Base-by-base conservation (phyloP, 2,329 filamentous ascomycete genomes). In the Colletotrichum chlorophyti region DNA sequence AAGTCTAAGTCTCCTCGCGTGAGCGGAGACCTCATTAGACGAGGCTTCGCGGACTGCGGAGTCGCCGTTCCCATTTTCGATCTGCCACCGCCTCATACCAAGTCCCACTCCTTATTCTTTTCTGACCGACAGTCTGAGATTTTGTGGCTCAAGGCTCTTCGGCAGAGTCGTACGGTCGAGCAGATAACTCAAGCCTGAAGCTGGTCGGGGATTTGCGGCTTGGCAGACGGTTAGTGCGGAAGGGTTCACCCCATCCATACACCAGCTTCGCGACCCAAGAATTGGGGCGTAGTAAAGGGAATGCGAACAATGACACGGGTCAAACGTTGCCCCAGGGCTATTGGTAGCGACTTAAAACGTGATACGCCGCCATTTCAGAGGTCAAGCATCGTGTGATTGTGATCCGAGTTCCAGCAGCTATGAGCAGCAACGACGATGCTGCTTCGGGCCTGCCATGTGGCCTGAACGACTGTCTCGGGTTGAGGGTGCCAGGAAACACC, bases 161-260 rank as follows among this genome's bases (percentile, higher is more conserved):
- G 31, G 19, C 37, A 48, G 35, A 40, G 31, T 38, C 35, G 43
- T 47, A 38, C 35, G 42, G 43, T 48, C 42, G 37, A 59, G 55
- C 31, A 19, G n/a, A n/a, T n/a, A n/a, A n/a, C n/a, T n/a, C 43
- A 48, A 48, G 31, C 51, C 37, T 34, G 37, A 55, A 17, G 55
- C 29, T 42, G 34, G 21, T 12, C 17, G 23, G 19, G 24, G 19
- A 19, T 9, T 14, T 27, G 31, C 37, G 43, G 50, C 50, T 59
- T 45, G 43, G 55, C 37, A 43, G 51, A 55, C 37, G 55, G 51
- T 26, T 49, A 42, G 31, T 55, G 43, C 43, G 51, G 38, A 59
- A 38, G 45, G 42, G 29, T 17, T 31, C 8, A 48, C 50, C 50
- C 51, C 49, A n/a, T n/a, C n/a, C n/a, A n/a, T n/a, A n/a, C n/a